Base-by-base conservation (phyloP, 805 yeast genomes). In the Candida dajiaensis region DNA sequence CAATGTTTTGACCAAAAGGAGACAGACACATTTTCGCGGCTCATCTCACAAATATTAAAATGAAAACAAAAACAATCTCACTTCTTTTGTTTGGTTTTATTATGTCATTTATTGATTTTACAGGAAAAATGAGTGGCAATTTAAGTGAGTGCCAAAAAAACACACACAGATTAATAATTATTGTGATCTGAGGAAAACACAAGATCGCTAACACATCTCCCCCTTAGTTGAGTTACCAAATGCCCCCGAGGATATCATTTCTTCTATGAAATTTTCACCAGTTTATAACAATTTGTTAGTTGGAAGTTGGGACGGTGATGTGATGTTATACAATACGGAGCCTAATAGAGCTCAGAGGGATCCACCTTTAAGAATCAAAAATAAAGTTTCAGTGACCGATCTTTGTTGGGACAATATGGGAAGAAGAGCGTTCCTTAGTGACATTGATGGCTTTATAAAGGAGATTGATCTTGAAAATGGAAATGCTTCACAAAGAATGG, bases 231-330 rank as follows among this genome's bases (percentile, higher is more conserved):
- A 64, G 15, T 44, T 61, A 2, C 47, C 55, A 5, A 57, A 52
- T 8, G 51, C 63, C 0, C 67, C 71, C 4, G 36, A 47, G 6
- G 81, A 76, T 53, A 57, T 73, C 15, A 59, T 77, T 18, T 73
- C 81, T 0, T 68, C 69, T 6, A 45, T 75, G 19, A 56, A 62
- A 42, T 72, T 74, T 58, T 61, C 74, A 3, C 70, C 71, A 2
- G 42, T 33, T 8, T 52, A 53, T 11, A 50, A 53, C n/a, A 70
- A 71, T 42, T 63, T 82, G 13, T 59, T 77, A 3, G 77, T 70
- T 1, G 68, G 83, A 2, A 67, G 82, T 0, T 83, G 89, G 87
- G 85, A 80, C 52, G 73, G 77, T 3, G 56, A 67, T 3, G 56
- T 80, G 0, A 56, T 69, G 5, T 59, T 78, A 4, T 80, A 72